Base-by-base conservation (phyloP, 352 stramenopile genomes). In the Pythium volutum region DNA sequence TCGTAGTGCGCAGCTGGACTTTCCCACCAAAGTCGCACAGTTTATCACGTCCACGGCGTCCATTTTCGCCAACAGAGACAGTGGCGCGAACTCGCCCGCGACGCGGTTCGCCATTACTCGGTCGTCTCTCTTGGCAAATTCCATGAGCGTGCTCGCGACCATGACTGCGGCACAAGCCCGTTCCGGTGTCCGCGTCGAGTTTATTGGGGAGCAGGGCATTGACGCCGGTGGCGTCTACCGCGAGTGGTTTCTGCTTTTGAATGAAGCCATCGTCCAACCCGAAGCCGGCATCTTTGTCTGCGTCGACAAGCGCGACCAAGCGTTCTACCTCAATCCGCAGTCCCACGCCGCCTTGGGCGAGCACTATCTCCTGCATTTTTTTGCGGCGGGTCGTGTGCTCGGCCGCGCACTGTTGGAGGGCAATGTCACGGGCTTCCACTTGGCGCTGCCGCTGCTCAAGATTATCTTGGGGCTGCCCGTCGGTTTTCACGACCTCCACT, bases 371-470 rank as follows among this genome's bases (percentile, higher is more conserved):
- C 51, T 63, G 10, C 83, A 80, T 54, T 88, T 78, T 43, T 79
- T 77, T 34, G 69, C 77, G 2, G 76, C 74, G 10, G 81, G 80
- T 5, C 74, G 81, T 8, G 54, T 91, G 9, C 69, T 93, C 49
- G 79, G 81, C 2, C 72, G 79, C 2, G 77, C 73, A 4, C 53
- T 89, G 20, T 57, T 91, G 5, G 96, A 99, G 76, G 83, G 92
- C 49, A 89, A 97, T 39, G 76, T 98, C 18, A 89, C 97, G 15
- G 77, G 84, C 31, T 95, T 96, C 36, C 96, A 98, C 65, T 84
- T 99, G 43, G 85, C 96, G 7, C 76, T 95, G 11, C 91, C 97
- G 50, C 73, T 99, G 47, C 97, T 99, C 71, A 99, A 99, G 74
- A 87, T 98, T 59, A 88, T 99, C n/a, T 75, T 98, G 11, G 96